Evolutionary conservation across 495 filamentous ascomycete species (phyloP), one percentile per base, ranked within the genome.

Genomic region (Diplogelasinospora grovesii): DNA sequence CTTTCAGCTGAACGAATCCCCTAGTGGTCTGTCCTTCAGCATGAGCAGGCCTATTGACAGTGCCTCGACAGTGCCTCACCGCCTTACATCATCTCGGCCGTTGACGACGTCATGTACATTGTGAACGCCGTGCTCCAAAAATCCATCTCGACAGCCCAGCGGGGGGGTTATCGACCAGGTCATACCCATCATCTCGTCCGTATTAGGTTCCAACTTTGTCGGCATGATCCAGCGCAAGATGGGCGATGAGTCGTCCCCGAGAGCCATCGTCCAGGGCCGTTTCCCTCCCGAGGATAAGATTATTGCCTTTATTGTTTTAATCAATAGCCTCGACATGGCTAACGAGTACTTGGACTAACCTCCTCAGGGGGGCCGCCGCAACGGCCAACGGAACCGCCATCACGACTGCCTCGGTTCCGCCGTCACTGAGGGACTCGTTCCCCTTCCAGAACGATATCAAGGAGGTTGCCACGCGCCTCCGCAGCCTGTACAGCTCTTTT

Each of bases 91-190:
- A 90, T 89, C 37, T 93, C 89, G 0, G 87, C 92, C 1, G 89
- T 98, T 8, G 92, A 97, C 67, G 92, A 94, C 61, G 89, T 97
- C 41, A 97, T 97, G 93, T 98, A 96, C 65, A 95, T 96, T 47
- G 87, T 95, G 54, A 90, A 93, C 56, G 83, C 90, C 36, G 82
- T 95, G 26, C 70, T 97, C 26, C 81, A 87, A 36, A 82, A 88
- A 45, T 82, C 88, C 4, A 71, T 97, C 28, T 79, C 85, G 1
- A 97, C 92, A 4, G 86, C 85, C 0, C 89, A 95, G 55, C 65
- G 77, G 38, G n/a, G 68, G 72, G 5, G 80, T 95, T 14, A 71
- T 90, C 16, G 77, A 75, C 38, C 80, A 74, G 28, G 86, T 94
- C 7, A 71, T 96, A 23, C 82, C 89, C 2, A 82, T 79, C 0